phyloP scores from a whole-genome alignment of 1,284 basidiomycete species.

The Cryptococcus floricola region DNA sequence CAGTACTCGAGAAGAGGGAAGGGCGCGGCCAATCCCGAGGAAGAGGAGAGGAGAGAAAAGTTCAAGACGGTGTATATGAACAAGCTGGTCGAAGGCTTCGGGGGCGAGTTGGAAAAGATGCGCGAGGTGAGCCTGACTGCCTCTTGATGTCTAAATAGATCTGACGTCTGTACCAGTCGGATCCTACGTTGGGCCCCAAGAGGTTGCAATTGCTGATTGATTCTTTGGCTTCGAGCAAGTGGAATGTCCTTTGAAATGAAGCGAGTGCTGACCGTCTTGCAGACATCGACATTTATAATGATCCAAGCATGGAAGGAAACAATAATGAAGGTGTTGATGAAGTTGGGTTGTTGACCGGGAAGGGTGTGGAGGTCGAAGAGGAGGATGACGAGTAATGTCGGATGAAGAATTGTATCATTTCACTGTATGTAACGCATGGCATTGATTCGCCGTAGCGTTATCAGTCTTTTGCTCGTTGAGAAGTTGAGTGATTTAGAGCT shows the following conservation, averaged over 20 bases:
- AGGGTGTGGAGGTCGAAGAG: background rate
- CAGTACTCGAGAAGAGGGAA: constrained; percentile 2
- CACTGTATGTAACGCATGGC: too few species aligned
- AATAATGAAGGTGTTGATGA: constrained; percentile 28
- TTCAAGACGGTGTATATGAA: constrained; percentile 49
- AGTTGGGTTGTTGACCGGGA: constrained; percentile 8
- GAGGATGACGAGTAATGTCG: background rate
- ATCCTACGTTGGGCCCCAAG: constrained; percentile 38
- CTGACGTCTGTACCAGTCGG: constrained; percentile 17
- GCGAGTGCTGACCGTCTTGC: constrained; percentile 1
- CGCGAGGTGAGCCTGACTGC: constrained; percentile 32
- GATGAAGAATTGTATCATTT: background rate
- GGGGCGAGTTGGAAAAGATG: constrained; percentile 44
- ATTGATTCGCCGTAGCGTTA: too few species aligned
- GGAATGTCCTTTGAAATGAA: background rate
- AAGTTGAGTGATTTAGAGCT: too few species aligned
- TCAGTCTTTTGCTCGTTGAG: too few species aligned
- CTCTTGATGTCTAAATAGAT: background rate
- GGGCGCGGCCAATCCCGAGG: constrained; percentile 12
- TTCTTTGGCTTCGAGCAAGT: constrained; percentile 38
- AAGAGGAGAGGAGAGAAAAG: constrained; percentile 33
- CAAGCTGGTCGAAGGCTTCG: constrained; percentile 47
- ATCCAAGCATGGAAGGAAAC: constrained; percentile 13
- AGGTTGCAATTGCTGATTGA: constrained; percentile 45
- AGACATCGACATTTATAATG: constrained; percentile 45